Evolutionary conservation across 169 alveolate genomes (phyloP).

Genomic region (Plasmodium inui): DNA sequence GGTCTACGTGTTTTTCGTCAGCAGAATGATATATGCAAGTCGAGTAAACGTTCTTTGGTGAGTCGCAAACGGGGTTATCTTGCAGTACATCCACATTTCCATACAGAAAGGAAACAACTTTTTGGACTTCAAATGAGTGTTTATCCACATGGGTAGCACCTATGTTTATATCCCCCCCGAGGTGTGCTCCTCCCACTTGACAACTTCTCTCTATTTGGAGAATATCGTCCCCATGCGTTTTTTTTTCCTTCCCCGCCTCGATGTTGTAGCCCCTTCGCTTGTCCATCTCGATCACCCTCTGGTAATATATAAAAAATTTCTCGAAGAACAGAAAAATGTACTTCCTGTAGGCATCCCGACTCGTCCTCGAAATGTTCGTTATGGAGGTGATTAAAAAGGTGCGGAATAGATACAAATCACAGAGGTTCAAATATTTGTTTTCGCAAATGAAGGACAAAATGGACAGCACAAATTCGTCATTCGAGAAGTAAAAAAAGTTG

Average conservation of each 20-base stretch:
- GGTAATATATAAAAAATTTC: conserved; percentile 65
- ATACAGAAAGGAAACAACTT: conserved; percentile 5
- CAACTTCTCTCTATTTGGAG: neutral
- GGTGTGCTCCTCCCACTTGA: neutral
- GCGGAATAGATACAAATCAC: conserved; percentile 59
- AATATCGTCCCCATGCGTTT: neutral
- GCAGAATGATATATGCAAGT: conserved; percentile 29
- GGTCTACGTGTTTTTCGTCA: conserved; percentile 11
- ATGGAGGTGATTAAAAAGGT: conserved; percentile 57
- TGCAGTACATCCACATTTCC: neutral
- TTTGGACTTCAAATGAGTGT: neutral
- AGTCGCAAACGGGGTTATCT: neutral
- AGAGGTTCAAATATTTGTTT: conserved; percentile 66
- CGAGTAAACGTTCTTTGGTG: conserved; percentile 17
- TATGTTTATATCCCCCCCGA: neutral
- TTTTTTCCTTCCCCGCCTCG: neutral
- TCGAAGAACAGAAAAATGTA: conserved; percentile 59
- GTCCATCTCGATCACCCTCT: conserved; percentile 59
- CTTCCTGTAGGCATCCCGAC: conserved; percentile 68
- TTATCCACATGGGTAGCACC: neutral
- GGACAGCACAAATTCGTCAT: conserved; percentile 55
- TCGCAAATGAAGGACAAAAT: conserved; percentile 72
- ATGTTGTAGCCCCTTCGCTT: neutral
- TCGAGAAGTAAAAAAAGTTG: conserved; percentile 38
- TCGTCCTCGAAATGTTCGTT: conserved; percentile 46